These are phyloP conservation scores for Borovskyia barvae DNA, from an alignment of 208 protist species.

Conservation along the genomic window DNA sequence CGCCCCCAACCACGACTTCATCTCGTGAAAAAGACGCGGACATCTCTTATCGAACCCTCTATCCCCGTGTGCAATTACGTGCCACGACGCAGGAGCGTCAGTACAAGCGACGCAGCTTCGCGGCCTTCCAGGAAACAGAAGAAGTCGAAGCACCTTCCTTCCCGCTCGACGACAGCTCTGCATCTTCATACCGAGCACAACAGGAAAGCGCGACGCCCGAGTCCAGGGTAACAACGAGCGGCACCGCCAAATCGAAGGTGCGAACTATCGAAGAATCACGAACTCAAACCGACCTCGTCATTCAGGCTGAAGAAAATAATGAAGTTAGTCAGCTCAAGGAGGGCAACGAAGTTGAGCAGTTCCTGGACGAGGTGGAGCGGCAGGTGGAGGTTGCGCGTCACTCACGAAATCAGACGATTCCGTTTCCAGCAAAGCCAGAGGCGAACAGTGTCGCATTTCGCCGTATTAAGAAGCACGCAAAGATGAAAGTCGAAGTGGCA, in stretches of 20 bases:
- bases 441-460: conserved; percentile 56
- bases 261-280: no score
- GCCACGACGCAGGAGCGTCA: conserved; percentile 38
- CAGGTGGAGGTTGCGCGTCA: conserved; percentile 40
- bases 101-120: conserved; percentile 19
- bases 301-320: no score
- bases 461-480: conserved; percentile 59
- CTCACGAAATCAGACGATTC: conserved; percentile 56
- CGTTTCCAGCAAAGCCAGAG: conserved; percentile 66
- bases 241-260: no score
- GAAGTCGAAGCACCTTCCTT: not conserved
- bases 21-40: not conserved
- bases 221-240: no score
- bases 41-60: conserved; percentile 17
- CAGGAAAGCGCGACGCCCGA: no score
- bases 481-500: conserved; percentile 39
- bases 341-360: conserved; percentile 53
- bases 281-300: no score
- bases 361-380: conserved; percentile 55
- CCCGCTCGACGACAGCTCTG: no score
- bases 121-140: conserved; percentile 4
- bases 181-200: no score
- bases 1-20: not conserved
- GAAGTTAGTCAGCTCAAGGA: conserved; percentile 4
- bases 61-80: conserved; percentile 31